Evolutionary conservation across 164 flowering plant species (phyloP), one percentile per base, ranked within the genome.

Genomic region (Nymphaea thermarum): DNA sequence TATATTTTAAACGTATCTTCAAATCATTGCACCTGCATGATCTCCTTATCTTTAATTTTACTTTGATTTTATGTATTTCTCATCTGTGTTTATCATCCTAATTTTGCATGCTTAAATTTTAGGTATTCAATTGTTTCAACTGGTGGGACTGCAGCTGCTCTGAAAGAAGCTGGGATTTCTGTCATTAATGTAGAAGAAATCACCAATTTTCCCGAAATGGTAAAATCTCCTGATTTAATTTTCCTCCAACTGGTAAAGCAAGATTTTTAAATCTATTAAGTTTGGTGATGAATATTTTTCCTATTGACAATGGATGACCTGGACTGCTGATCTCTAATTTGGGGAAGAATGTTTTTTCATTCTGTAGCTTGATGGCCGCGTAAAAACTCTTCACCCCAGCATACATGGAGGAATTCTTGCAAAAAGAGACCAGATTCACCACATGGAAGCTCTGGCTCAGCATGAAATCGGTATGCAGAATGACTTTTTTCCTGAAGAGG

Each of bases 381-480:
- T 95, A 11, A 92, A 95, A 84, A 92, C 98, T 47, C 80, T 95
- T 45, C 99, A 95, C 78, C 99, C 99, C 65, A 75, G 67, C 55
- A 77, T 95, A 67, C 98, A 95, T 83, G 99, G 98, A 8, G 98
- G 99, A 62, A 95, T 95, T 77, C 96, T 95, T 72, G 99, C 99
- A 75, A 83, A 87, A 84, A 84, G 99, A 79, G 99, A 95, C 70
- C 82, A 80, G 71, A 77, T 75, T 59, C 88, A 82, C 80, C 97
- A 92, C 77, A 83, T 87, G 85, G 99, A 92, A 79, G 91, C 99
- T 73, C 89, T 95, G 44, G 73, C 75, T 62, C 73, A 84, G 69
- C 96, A 92, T 80, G 91, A 88, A 77, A 92, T 95, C 72, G 95
- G 99, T 90, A 62, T 80, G 91, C 76, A 62, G 60, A 55, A 25